phyloP scores from a whole-genome alignment of 495 filamentous ascomycete genomes.

The Annulohypoxylon moriforme region DNA sequence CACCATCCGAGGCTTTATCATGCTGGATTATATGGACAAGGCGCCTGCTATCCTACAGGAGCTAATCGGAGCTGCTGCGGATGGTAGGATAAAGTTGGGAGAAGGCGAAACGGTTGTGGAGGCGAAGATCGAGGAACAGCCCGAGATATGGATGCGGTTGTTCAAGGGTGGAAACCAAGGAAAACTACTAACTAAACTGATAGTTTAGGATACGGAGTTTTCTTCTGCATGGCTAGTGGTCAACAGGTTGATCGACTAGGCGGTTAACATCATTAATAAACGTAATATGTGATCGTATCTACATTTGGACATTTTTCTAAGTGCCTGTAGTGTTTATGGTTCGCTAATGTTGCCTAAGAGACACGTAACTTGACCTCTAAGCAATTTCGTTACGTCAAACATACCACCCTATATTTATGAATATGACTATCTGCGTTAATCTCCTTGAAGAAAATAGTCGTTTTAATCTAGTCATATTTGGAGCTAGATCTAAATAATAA shows the following conservation, averaged over 20 bases:
- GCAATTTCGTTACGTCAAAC: no score
- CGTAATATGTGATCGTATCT: background rate
- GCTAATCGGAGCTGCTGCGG: conserved; percentile 52
- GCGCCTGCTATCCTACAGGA: conserved; percentile 50
- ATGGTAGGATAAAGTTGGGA: conserved; percentile 55
- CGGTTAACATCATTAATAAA: background rate
- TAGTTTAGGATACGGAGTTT: conserved; percentile 19
- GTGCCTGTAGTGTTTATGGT: no score
- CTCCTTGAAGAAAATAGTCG: no score
- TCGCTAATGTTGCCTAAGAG: no score
- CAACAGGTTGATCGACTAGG: background rate
- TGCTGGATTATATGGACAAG: conserved; percentile 57
- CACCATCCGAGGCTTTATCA: conserved; percentile 64
- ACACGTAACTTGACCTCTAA: background rate
- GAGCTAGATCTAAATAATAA: no score
- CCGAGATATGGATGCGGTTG: conserved; percentile 57
- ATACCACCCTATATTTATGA: no score
- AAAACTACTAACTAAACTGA: conserved; percentile 58
- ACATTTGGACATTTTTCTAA: no score
- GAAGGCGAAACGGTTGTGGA: conserved; percentile 57
- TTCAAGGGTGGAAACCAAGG: conserved; percentile 63
- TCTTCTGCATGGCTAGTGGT: background rate
- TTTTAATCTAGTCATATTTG: no score
- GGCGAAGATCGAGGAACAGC: conserved; percentile 57
- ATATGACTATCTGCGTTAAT: no score